Percentiles rank a stretch among this genome's conserved stretches.
phyloP scores from a whole-genome alignment of 169 alveolate genomes.

The Cryptosporidium xiaoi region DNA sequence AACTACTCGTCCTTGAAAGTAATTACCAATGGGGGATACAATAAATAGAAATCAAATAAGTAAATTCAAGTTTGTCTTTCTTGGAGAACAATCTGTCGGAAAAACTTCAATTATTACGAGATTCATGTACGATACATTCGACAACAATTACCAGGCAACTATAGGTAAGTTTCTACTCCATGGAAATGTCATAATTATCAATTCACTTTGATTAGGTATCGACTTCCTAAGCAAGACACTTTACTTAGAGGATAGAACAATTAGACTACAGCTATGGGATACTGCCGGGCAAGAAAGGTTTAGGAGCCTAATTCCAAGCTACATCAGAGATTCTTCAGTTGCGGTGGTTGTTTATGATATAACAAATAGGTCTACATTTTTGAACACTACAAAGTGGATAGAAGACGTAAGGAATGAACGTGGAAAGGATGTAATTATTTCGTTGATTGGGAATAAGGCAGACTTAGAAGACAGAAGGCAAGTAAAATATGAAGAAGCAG shows the following conservation, averaged over 20 bases:
- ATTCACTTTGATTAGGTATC: slow-evolving; percentile 85
- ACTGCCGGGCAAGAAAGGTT: slow-evolving; percentile 99
- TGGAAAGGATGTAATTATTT: slow-evolving; percentile 95
- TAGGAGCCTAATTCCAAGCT: slow-evolving; percentile 95
- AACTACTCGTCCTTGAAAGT: background rate
- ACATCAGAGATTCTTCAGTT: slow-evolving; percentile 96
- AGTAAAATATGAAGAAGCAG: slow-evolving; percentile 90
- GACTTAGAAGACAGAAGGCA: slow-evolving; percentile 94
- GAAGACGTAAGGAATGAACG: slow-evolving; percentile 96
- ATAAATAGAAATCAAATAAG: slow-evolving; percentile 74
- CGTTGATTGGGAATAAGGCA: slow-evolving; percentile 96
- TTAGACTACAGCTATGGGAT: slow-evolving; percentile 98
- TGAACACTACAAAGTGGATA: slow-evolving; percentile 93
- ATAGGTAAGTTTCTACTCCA: slow-evolving; percentile 69
- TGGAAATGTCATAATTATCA: background rate
- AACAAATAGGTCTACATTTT: slow-evolving; percentile 90
- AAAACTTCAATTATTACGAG: slow-evolving; percentile 97
- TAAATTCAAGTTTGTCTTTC: slow-evolving; percentile 93
- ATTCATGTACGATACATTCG: slow-evolving; percentile 96
- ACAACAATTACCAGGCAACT: slow-evolving; percentile 92
- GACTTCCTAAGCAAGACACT: slow-evolving; percentile 96
- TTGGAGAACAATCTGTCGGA: slow-evolving; percentile 98
- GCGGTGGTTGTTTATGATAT: slow-evolving; percentile 96
- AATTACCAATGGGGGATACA: slow-evolving; percentile 29
- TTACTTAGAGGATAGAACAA: slow-evolving; percentile 93